A percentile compares a stretch with the other conserved stretches of the same genome.
These are phyloP conservation scores for Colletotrichum paranaense DNA, from an alignment of 2,329 filamentous ascomycete genomes.

Conservation along the genomic window DNA sequence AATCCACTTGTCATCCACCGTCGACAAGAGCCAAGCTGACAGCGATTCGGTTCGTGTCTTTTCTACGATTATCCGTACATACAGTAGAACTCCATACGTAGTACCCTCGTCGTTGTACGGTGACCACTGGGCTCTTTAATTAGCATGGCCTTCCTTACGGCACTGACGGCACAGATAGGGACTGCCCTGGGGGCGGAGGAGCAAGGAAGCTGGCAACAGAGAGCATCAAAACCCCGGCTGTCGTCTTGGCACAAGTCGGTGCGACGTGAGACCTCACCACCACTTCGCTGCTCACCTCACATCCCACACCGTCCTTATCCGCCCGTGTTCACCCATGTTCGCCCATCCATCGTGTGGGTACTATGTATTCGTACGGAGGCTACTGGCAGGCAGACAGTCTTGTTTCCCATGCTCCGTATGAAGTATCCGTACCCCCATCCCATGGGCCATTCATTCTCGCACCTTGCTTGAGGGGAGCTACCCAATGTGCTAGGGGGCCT, in stretches of 20 bases:
- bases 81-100: too few species aligned
- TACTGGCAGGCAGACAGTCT: too few species aligned
- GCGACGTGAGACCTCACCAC: conserved; percentile 30
- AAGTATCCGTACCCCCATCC: not conserved
- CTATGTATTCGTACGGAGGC: not conserved
- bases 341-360: conserved; percentile 16
- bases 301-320: conserved; percentile 32
- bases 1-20: conserved; percentile 27
- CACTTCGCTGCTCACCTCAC: conserved; percentile 6
- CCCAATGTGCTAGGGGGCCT: conserved; percentile 29
- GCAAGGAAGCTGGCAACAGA: not conserved
- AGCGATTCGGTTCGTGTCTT: conserved; percentile 5
- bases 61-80: not conserved
- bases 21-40: conserved; percentile 21
- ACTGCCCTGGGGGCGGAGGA: conserved; percentile 5
- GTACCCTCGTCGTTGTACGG: conserved; percentile 9
- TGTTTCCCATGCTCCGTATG: not conserved
- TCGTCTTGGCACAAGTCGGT: conserved; percentile 21
- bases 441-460: conserved; percentile 9
- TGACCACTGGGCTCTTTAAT: conserved; percentile 4
- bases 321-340: conserved; percentile 16
- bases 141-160: conserved; percentile 16
- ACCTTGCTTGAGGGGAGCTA: conserved; percentile 35
- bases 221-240: conserved; percentile 5
- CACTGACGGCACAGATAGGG: conserved; percentile 11